phyloP scores from a whole-genome alignment of 257 asterid genomes.

The Scutellaria minor region DNA sequence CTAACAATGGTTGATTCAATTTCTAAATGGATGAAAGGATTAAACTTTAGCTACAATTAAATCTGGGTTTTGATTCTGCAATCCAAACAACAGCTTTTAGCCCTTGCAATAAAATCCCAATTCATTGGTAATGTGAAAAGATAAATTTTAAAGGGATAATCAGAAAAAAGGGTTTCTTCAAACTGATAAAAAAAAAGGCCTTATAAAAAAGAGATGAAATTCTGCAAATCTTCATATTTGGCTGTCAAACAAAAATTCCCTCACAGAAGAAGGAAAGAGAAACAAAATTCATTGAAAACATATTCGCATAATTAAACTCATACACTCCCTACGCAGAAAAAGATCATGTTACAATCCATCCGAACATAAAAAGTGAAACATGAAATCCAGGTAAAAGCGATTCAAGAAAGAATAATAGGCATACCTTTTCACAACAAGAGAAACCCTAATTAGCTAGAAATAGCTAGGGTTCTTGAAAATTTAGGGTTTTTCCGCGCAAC shows the following conservation, averaged over 20 bases:
- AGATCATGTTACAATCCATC: neutral
- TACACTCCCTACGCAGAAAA: constrained; percentile 17
- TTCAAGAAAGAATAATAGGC: neutral
- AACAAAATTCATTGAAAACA: neutral
- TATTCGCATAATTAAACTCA: constrained; percentile 9
- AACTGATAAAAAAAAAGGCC: neutral
- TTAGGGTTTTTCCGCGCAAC: constrained; percentile 40
- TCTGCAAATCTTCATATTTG: neutral
- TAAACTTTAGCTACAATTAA: too few relatives aligned
- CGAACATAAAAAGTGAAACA: neutral
- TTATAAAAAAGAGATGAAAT: too few relatives aligned
- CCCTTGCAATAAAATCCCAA: constrained; percentile 19
- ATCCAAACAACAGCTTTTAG: neutral
- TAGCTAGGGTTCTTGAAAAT: constrained; percentile 38
- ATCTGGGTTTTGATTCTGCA: neutral
- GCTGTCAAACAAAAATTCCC: neutral
- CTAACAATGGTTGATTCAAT: neutral
- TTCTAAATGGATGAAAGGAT: too few relatives aligned
- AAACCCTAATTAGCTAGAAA: constrained; percentile 30
- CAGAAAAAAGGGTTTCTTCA: neutral
- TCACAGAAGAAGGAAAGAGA: neutral
- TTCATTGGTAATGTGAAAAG: neutral
- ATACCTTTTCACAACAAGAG: constrained; percentile 30
- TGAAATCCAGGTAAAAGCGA: constrained; percentile 12
- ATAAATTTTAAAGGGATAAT: neutral